Evolutionary conservation across 805 yeast genomes (phyloP).

Genomic region (Barnettozyma sp.): DNA sequence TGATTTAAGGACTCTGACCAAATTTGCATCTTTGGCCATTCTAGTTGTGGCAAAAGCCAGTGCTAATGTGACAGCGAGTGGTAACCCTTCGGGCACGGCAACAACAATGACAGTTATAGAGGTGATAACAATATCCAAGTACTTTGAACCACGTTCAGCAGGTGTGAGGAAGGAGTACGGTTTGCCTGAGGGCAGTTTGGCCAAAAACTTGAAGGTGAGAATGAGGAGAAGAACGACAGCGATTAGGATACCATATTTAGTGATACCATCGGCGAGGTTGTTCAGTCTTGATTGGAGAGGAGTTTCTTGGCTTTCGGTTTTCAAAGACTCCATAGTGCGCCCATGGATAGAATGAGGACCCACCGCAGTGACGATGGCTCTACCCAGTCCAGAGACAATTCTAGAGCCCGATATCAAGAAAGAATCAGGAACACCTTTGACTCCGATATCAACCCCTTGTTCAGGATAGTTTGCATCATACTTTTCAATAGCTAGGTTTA

Average conservation of each 20-base stretch:
- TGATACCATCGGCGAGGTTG: constrained; percentile 83
- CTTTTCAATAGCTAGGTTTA: constrained; percentile 32
- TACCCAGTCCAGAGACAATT: constrained; percentile 78
- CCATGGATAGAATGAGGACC: constrained; percentile 90
- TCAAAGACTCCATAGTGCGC: constrained; percentile 75
- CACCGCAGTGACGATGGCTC: constrained; percentile 81
- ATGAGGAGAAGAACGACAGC: constrained; percentile 78
- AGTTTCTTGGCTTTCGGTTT: constrained; percentile 72
- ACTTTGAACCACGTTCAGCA: constrained; percentile 76
- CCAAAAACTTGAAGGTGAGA: constrained; percentile 67
- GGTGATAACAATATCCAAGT: constrained; percentile 80
- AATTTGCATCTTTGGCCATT: constrained; percentile 93
- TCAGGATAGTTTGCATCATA: constrained; percentile 25
- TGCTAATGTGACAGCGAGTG: constrained; percentile 94
- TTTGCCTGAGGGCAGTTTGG: constrained; percentile 49
- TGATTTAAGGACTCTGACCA: constrained; percentile 87
- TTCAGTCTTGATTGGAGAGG: constrained; percentile 83
- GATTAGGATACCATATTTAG: constrained; percentile 87
- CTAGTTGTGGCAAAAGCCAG: constrained; percentile 97
- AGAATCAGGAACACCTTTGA: constrained; percentile 55
- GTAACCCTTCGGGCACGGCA: constrained; percentile 99
- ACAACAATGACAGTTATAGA: constrained; percentile 92
- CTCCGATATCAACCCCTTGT: constrained; percentile 32
- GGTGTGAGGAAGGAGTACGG: constrained; percentile 38
- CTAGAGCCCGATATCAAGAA: constrained; percentile 89